phyloP scores from a whole-genome alignment of 495 filamentous ascomycete species.

The Parmelia sp. region DNA sequence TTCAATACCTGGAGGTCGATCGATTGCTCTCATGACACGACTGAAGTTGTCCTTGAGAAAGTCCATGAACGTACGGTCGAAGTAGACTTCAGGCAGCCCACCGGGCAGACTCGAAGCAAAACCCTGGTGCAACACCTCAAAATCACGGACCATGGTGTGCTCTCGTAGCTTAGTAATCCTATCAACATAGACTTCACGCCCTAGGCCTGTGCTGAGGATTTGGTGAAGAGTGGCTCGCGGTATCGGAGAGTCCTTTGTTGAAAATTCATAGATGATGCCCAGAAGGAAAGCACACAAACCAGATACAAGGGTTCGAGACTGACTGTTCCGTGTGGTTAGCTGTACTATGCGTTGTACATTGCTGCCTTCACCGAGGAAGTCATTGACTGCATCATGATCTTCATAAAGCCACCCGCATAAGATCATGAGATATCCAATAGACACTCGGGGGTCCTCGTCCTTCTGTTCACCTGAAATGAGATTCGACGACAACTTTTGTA shows the following conservation, averaged over 20 bases:
- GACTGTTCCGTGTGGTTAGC: slow-evolving; percentile 56
- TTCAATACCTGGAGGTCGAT: slow-evolving; percentile 84
- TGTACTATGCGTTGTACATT: slow-evolving; percentile 80
- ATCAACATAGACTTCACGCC: slow-evolving; percentile 84
- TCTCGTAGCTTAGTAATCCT: slow-evolving; percentile 71
- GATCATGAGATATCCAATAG: slow-evolving; percentile 84
- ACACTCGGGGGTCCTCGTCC: slow-evolving; percentile 71
- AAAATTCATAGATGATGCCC: slow-evolving; percentile 93
- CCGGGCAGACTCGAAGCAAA: slow-evolving; percentile 48
- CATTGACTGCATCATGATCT: slow-evolving; percentile 83
- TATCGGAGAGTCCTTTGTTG: slow-evolving; percentile 91
- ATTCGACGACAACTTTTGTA: slow-evolving; percentile 78
- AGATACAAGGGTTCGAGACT: slow-evolving; percentile 58
- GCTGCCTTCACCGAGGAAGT: slow-evolving; percentile 92
- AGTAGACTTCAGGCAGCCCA: slow-evolving; percentile 73
- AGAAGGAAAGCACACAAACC: slow-evolving; percentile 79
- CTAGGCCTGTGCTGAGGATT: slow-evolving; percentile 70
- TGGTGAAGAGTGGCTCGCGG: slow-evolving; percentile 75
- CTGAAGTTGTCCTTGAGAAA: slow-evolving; percentile 95
- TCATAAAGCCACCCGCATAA: slow-evolving; percentile 92
- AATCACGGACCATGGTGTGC: slow-evolving; percentile 80
- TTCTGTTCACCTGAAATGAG: slow-evolving; percentile 68
- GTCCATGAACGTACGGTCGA: slow-evolving; percentile 81
- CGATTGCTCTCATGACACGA: slow-evolving; percentile 76
- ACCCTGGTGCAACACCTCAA: slow-evolving; percentile 76